These are phyloP conservation scores for Aurinia saxatilis DNA, from an alignment of 345 rosid species.

Conservation along the genomic window DNA sequence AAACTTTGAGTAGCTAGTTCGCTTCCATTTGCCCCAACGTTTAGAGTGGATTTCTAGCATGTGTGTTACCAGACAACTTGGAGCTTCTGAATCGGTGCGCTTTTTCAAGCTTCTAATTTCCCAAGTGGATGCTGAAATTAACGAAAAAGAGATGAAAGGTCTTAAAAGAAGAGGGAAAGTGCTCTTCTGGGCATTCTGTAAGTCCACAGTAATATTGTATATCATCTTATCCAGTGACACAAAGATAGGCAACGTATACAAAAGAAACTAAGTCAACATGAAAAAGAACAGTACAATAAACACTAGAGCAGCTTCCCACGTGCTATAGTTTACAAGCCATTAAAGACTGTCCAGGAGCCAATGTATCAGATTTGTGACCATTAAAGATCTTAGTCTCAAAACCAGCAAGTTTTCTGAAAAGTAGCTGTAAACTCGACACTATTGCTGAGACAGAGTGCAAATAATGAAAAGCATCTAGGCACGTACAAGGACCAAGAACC, in stretches of 20 bases:
- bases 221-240: slow-evolving; percentile 7
- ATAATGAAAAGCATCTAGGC: slow-evolving; percentile 2
- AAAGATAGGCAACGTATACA: slow-evolving; percentile 5
- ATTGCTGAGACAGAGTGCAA: neutral
- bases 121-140: slow-evolving; percentile 82
- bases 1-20: slow-evolving; percentile 62
- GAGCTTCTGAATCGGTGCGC: slow-evolving; percentile 48
- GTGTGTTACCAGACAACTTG: slow-evolving; percentile 74
- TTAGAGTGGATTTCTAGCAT: slow-evolving; percentile 69
- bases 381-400: neutral
- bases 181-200: neutral
- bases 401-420: neutral
- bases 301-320: neutral
- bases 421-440: slow-evolving; percentile 1
- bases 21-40: slow-evolving; percentile 83
- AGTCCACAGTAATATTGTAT: slow-evolving; percentile 1
- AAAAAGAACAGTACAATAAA: slow-evolving; percentile 3
- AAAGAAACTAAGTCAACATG: neutral
- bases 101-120: slow-evolving; percentile 64
- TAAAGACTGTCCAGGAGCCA: neutral
- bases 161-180: neutral
- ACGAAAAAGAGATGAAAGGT: slow-evolving; percentile 14
- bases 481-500: slow-evolving; percentile 3
- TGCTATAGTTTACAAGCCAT: slow-evolving; percentile 3
- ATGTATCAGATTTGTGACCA: slow-evolving; percentile 1